Evolutionary conservation across 2,329 filamentous ascomycete species (phyloP).

Genomic region (Thyridium curvatum): DNA sequence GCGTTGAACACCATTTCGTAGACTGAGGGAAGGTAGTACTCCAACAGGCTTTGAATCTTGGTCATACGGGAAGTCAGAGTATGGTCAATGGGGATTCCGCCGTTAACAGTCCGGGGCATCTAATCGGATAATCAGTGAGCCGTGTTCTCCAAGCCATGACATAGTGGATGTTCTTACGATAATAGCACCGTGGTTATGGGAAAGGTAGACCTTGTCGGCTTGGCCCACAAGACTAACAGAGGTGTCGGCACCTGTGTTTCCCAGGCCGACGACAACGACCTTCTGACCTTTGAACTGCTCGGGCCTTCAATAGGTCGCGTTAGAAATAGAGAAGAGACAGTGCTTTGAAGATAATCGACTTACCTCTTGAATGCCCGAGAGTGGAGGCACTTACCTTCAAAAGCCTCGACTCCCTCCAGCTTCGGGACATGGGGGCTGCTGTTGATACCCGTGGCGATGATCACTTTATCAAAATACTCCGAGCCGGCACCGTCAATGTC

Average conservation of each 20-base stretch:
- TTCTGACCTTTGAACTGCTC: slow-evolving; percentile 6
- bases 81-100: slow-evolving; percentile 1
- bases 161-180: slow-evolving; percentile 6
- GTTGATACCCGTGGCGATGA: slow-evolving; percentile 9
- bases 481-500: slow-evolving; percentile 15
- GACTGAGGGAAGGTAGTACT: background rate
- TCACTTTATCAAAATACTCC: slow-evolving; percentile 14
- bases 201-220: slow-evolving; percentile 7
- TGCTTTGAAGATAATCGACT: background rate
- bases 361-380: slow-evolving; percentile 9
- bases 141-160: background rate
- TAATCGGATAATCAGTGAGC: slow-evolving; percentile 9
- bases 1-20: slow-evolving; percentile 1
- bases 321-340: background rate
- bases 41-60: background rate
- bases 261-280: slow-evolving; percentile 10
- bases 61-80: background rate
- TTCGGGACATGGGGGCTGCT: slow-evolving; percentile 3
- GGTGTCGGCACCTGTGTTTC: slow-evolving; percentile 10
- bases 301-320: slow-evolving; percentile 1
- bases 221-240: slow-evolving; percentile 6
- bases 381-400: slow-evolving; percentile 7
- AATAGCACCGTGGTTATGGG: slow-evolving; percentile 8
- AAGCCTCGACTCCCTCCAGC: slow-evolving; percentile 7
- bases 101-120: slow-evolving; percentile 16